phyloP scores from a whole-genome alignment of 1,284 basidiomycete genomes.

The Phenoliferia sp. region DNA sequence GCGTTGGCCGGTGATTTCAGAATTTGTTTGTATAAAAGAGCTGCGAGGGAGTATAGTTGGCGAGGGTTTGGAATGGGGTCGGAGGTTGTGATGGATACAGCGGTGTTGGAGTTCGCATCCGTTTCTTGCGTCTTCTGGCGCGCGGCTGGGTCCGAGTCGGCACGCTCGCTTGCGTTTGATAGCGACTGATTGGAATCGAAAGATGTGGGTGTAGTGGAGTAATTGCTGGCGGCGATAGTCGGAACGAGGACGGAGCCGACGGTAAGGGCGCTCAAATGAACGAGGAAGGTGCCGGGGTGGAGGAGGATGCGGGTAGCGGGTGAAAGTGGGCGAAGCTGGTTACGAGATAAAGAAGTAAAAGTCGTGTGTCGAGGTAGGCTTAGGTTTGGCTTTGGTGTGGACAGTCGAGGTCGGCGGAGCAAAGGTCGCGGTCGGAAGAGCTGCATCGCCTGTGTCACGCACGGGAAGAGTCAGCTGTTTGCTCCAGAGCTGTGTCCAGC shows the following conservation, averaged over 20 bases:
- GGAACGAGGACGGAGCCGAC: conserved; percentile 21
- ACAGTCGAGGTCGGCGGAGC: too few relatives aligned
- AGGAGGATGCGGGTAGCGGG: too few relatives aligned
- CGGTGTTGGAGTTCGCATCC: not conserved
- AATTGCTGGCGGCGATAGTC: conserved; percentile 10
- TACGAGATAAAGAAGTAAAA: too few relatives aligned
- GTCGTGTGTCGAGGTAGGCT: too few relatives aligned
- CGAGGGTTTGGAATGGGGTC: not conserved
- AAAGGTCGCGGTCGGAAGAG: too few relatives aligned
- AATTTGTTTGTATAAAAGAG: conserved; percentile 13
- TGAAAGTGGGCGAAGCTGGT: too few relatives aligned
- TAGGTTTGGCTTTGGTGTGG: too few relatives aligned
- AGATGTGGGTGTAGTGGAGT: not conserved
- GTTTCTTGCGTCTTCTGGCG: not conserved
- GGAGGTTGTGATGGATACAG: not conserved
- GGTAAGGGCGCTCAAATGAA: conserved; percentile 24
- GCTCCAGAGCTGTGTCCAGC: too few relatives aligned
- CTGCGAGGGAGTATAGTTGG: conserved; percentile 13
- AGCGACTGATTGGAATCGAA: not conserved
- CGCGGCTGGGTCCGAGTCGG: not conserved
- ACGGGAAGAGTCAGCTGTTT: too few relatives aligned
- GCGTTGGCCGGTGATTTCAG: conserved; percentile 55
- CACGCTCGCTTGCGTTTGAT: not conserved
- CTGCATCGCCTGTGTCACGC: too few relatives aligned
- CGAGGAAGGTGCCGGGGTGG: too few relatives aligned